Evolutionary conservation across 2,329 filamentous ascomycete genomes (phyloP), one percentile per base, ranked within the genome.

Genomic region (Scedosporium apiospermum): DNA sequence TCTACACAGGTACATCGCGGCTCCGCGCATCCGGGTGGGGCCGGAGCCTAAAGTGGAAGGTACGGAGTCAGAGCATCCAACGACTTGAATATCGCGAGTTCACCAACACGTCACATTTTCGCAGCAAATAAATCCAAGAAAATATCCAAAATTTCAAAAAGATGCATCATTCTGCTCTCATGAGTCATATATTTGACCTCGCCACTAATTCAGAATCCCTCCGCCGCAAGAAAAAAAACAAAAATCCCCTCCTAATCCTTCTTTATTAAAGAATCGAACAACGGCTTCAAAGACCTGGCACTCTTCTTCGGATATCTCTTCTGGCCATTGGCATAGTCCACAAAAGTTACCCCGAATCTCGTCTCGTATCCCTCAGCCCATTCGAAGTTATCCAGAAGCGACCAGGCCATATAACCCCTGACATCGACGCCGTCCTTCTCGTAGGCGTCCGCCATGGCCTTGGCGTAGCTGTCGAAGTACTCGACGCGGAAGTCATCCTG

Each of bases 341-440:
- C 90, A 72, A 82, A 95, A 6, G 88, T 90, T 63, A 92, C 90
- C 27, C 91, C 91, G 69, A 96, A 96, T 49, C 55, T 26, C 3
- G 61, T 59, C 42, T 51, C 57, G 63, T 63, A 64, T 10, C 91
- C 91, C 73, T 96, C 91, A n/a, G 91, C 89, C 90, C 90, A 93
- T 75, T 93, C 90, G 69, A 93, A 93, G 78, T 93, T 93, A 75
- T 96, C 91, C 82, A 96, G 84, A 66, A 96, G 81, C 72, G 88
- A 91, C 91, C 91, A 96, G 16, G 88, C 91, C 78, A 93, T 85
- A 75, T 95, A 96, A 3, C 87, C 90, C 67, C 82, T 81, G 62
- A 93, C 88, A 69, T 93, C 82, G 58, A 92, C 89, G n/a, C 88
- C 87, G 69, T 95, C 89, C 68, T 87, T 76, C 61, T 80, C 78